Evolutionary conservation across 108 stramenopile species (phyloP).

Genomic region (Fragilaria radians): DNA sequence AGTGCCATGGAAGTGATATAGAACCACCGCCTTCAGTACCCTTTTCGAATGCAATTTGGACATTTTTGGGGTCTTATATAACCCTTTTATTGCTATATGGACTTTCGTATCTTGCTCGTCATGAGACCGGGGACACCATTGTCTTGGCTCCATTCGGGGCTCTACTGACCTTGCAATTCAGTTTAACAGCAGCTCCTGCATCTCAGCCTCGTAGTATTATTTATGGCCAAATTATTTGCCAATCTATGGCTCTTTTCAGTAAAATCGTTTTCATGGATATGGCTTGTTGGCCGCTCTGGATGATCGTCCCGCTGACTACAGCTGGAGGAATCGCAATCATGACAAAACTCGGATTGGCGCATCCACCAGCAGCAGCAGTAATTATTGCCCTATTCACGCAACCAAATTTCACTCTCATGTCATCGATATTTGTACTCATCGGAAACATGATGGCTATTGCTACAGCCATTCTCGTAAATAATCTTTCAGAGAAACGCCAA

Average conservation of each 20-base stretch:
- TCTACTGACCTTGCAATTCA: constrained; percentile 44
- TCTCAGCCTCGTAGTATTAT: constrained; percentile 47
- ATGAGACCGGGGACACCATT: background rate
- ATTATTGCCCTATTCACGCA: constrained; percentile 22
- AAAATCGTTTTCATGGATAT: background rate
- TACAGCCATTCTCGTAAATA: constrained; percentile 42
- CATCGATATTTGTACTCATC: constrained; percentile 10
- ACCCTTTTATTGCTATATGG: constrained; percentile 16
- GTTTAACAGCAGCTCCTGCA: constrained; percentile 53
- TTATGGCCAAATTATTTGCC: constrained; percentile 28
- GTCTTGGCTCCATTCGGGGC: constrained; percentile 38
- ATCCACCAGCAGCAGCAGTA: constrained; percentile 50
- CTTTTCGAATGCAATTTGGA: constrained; percentile 20
- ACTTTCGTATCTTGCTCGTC: background rate
- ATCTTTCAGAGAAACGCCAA: constrained; percentile 39
- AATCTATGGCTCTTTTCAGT: constrained; percentile 6
- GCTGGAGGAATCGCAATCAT: constrained; percentile 22
- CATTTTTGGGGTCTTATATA: constrained; percentile 22
- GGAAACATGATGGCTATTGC: constrained; percentile 22
- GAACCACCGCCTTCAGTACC: constrained; percentile 30
- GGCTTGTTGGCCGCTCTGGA: background rate
- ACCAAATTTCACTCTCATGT: constrained; percentile 7
- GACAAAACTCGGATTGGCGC: constrained; percentile 39
- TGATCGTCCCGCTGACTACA: background rate
- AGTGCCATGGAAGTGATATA: constrained; percentile 11